Conservation (phyloP, 345 rosid species). For the Heritiera fomes region DNA sequence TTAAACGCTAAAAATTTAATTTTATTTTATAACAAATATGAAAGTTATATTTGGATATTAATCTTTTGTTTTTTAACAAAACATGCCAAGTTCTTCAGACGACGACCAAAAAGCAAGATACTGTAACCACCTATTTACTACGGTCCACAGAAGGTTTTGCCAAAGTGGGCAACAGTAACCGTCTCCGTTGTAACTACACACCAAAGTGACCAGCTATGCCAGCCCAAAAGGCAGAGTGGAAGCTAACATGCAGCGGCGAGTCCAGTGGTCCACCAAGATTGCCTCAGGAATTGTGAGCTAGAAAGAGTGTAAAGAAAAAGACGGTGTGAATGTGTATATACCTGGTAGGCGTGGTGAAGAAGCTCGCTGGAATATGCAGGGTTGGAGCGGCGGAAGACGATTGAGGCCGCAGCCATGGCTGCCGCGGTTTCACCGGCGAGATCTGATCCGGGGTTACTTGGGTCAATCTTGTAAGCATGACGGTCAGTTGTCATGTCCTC, state of each 20-base stretch:
- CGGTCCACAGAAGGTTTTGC: not conserved
- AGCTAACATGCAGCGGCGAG: not conserved
- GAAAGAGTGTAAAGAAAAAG: not conserved
- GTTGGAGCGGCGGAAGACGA: constrained; percentile 76
- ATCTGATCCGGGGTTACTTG: constrained; percentile 96
- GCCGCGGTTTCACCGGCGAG: constrained; percentile 99
- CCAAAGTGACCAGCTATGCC: no score
- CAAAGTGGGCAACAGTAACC: not conserved
- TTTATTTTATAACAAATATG: no score
- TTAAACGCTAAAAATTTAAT: no score
- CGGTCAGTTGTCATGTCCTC: constrained; percentile 99
- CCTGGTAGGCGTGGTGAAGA: constrained; percentile 88
- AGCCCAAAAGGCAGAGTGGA: not conserved
- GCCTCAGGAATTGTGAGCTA: not conserved
- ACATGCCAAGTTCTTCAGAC: no score
- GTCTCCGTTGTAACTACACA: not conserved
- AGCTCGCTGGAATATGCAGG: constrained; percentile 74
- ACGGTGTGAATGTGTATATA: constrained; percentile 13
- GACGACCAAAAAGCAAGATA: constrained; percentile 22
- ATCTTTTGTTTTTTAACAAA: no score
- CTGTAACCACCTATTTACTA: constrained; percentile 21
- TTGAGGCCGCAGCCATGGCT: constrained; percentile 97
- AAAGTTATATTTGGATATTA: no score
- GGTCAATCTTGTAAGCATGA: constrained; percentile 83
- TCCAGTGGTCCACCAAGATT: not conserved